A percentile compares a stretch with the other conserved stretches of the same genome.
Evolutionary conservation across 202 grass and related monocot genomes (phyloP).

Genomic region (Carex sylvatica): DNA sequence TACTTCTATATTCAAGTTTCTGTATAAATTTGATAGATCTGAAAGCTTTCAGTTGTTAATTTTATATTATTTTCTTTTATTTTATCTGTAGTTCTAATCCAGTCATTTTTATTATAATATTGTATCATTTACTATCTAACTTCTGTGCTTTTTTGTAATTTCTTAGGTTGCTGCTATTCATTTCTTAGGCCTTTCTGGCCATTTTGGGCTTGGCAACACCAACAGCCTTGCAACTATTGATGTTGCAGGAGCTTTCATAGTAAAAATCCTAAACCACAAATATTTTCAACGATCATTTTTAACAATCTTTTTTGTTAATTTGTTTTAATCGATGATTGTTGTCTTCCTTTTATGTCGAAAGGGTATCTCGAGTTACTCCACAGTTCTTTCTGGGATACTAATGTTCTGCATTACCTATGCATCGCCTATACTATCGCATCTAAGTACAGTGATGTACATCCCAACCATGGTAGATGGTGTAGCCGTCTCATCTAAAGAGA

Average conservation of each 20-base stretch:
- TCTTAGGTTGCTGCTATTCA: conserved; percentile 64
- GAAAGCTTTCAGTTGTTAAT: conserved; percentile 10
- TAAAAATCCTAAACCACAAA: conserved; percentile 41
- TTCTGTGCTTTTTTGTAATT: neutral
- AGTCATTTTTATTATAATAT: neutral
- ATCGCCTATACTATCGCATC: conserved; percentile 60
- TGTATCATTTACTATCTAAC: neutral
- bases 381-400: conserved; percentile 60
- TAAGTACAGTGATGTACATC: conserved; percentile 58
- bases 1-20: neutral
- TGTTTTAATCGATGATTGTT: conserved; percentile 29
- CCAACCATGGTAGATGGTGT: conserved; percentile 33
- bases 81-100: neutral
- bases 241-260: conserved; percentile 91
- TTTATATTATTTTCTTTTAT: conserved; percentile 21
- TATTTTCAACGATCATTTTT: neutral
- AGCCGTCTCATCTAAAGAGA: conserved; percentile 26
- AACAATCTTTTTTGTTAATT: conserved; percentile 2
- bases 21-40: neutral
- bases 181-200: conserved; percentile 69
- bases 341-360: conserved; percentile 26
- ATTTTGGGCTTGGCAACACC: conserved; percentile 92
- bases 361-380: conserved; percentile 87
- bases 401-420: conserved; percentile 94
- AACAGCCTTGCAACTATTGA: conserved; percentile 91